A percentile compares a stretch with the other conserved stretches of the same genome.
phyloP scores from a whole-genome alignment of 2,329 filamentous ascomycete species.

The Talaromyces sp. region DNA sequence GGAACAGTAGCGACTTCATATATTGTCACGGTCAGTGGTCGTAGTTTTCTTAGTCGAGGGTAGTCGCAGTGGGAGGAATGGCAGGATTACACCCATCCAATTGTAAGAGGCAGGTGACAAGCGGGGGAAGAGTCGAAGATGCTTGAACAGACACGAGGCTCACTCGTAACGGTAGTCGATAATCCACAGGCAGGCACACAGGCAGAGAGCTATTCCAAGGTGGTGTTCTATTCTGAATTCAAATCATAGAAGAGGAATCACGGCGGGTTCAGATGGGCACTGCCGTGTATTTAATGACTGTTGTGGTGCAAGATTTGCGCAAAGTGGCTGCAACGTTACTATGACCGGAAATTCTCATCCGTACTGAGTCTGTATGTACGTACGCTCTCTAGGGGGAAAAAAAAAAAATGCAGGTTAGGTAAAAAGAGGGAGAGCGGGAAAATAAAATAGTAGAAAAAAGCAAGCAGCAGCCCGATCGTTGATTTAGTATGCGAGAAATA shows the following conservation, averaged over 20 bases:
- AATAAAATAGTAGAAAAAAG: no score
- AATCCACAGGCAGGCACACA: neutral
- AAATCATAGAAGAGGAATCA: neutral
- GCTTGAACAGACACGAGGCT: slow-evolving; percentile 4
- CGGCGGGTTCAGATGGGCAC: neutral
- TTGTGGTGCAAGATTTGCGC: neutral
- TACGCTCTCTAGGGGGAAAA: neutral
- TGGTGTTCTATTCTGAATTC: neutral
- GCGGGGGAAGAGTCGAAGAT: slow-evolving; percentile 8
- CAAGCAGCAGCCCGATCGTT: neutral
- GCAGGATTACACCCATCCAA: slow-evolving; percentile 5
- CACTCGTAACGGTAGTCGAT: neutral
- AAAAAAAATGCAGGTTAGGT: neutral
- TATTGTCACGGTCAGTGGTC: neutral
- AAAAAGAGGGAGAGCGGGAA: neutral
- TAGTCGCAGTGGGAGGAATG: slow-evolving; percentile 5
- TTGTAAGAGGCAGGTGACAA: slow-evolving; percentile 9
- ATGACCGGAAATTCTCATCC: neutral
- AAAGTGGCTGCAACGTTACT: slow-evolving; percentile 4
- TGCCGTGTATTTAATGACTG: neutral
- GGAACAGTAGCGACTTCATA: slow-evolving; percentile 1
- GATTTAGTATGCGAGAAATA: slow-evolving; percentile 4
- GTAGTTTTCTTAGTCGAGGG: neutral
- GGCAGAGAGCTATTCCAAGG: neutral
- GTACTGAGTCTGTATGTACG: neutral